These are phyloP conservation scores for Tolypocladium ophioglossoides DNA, from an alignment of 2,329 filamentous ascomycete genomes.

Conservation along the genomic window DNA sequence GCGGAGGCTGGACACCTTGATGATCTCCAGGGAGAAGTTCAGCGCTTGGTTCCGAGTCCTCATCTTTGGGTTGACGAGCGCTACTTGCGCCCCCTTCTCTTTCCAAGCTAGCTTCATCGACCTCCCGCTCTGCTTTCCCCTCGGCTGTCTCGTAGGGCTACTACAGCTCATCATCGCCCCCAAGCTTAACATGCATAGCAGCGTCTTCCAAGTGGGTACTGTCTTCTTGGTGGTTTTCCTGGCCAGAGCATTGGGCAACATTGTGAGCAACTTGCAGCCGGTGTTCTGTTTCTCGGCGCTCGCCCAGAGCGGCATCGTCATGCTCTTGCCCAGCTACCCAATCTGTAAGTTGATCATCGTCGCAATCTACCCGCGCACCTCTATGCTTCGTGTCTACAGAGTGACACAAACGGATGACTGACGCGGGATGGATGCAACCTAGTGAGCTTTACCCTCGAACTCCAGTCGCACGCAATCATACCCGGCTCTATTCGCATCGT, in stretches of 20 bases:
- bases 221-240: constrained; percentile 52
- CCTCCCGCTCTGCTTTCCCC: constrained; percentile 58
- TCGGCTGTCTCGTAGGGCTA: constrained; percentile 60
- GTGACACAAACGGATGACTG: not conserved
- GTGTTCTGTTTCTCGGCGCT: constrained; percentile 57
- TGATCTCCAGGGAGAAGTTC: constrained; percentile 44
- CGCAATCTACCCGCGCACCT: not conserved
- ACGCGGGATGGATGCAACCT: not conserved
- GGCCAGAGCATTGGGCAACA: constrained; percentile 52
- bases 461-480: constrained; percentile 59
- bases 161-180: constrained; percentile 62
- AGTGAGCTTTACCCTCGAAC: constrained; percentile 44
- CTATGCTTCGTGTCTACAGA: not conserved
- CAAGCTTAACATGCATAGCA: constrained; percentile 55
- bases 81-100: constrained; percentile 62
- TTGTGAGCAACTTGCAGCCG: constrained; percentile 32
- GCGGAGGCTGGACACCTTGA: constrained; percentile 40
- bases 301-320: constrained; percentile 53
- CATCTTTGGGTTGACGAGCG: constrained; percentile 63
- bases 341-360: constrained; percentile 30
- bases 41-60: constrained; percentile 42
- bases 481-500: constrained; percentile 65
- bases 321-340: constrained; percentile 55
- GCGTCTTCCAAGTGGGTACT: constrained; percentile 54
- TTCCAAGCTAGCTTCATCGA: constrained; percentile 64